Conservation (phyloP, 2,329 filamentous ascomycete genomes). For the Verticillium albo-atrum region DNA sequence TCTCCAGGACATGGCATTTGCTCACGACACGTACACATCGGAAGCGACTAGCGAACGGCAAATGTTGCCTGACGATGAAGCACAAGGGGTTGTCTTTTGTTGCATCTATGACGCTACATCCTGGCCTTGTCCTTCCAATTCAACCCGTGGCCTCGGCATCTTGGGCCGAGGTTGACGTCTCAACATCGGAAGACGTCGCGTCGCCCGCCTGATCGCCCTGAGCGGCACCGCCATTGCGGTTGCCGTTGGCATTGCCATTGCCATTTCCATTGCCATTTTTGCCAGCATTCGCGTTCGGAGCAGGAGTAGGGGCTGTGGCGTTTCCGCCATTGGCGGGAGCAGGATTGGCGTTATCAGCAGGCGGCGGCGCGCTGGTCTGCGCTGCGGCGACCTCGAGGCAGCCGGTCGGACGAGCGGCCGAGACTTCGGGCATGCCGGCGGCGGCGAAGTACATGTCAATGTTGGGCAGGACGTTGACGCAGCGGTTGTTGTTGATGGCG, state of each 20-base stretch:
- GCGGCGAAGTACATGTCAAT: conserved; percentile 17
- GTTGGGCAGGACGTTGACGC: conserved; percentile 16
- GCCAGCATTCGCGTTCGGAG: not conserved
- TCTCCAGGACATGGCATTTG: not conserved
- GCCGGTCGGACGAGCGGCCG: conserved; percentile 12
- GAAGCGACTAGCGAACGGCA: not conserved
- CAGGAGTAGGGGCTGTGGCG: not conserved
- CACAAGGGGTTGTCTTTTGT: not conserved
- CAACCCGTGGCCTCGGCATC: not conserved
- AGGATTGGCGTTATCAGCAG: not conserved
- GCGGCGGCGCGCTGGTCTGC: not conserved
- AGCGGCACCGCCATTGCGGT: not conserved
- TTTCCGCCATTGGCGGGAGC: not conserved
- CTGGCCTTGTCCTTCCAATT: not conserved
- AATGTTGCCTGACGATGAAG: not conserved
- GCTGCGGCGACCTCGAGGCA: conserved; percentile 13
- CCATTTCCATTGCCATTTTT: not conserved
- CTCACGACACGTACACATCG: not conserved
- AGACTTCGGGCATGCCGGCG: conserved; percentile 10
- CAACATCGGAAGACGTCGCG: not conserved
- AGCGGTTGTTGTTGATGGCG: conserved; percentile 16
- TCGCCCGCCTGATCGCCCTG: not conserved
- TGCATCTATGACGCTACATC: not conserved
- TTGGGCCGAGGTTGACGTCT: not conserved
- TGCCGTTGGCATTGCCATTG: not conserved